Base-by-base conservation (phyloP, 108 stramenopile species). In the Discostella pseudostelligera region DNA sequence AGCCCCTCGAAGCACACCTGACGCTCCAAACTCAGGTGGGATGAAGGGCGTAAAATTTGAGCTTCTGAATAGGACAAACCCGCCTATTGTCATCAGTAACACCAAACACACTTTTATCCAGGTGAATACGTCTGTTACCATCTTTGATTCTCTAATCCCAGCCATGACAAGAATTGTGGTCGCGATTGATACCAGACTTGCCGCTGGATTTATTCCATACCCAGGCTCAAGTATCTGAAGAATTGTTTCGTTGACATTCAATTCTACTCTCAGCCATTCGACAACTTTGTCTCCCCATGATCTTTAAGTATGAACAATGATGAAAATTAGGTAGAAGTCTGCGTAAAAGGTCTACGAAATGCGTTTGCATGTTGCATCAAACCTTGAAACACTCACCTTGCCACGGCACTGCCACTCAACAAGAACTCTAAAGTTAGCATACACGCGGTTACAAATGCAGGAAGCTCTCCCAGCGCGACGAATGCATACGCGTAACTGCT, bases 271-370 rank as follows among this genome's bases (percentile, higher is more conserved):
- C 21, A 84, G 35, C 88, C 91, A 95, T 49, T 79, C 76, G 19
- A 88, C 56, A 20, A 94, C 76, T 72, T 96, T 97, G 57, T 96
- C 92, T 9, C 96, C 96, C 96, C 96, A 97, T 40, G 65, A 78
- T 40, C 83, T 54, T 8, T 73, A 69, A 8, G 70, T 47, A 0
- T 76, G 79, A 14, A 71, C 50, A 11, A 53, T n/a, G n/a, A n/a
- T n/a, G n/a, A 47, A 0, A 64, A 68, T 13, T 79, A n/a, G 9
- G 70, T 56, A 55, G 70, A 80, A 32, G 77, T 65, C 9, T 80
- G 51, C 14, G 75, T 67, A 53, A 76, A 36, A 63, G 64, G 74
- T 10, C 28, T 17, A 11, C 61, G 80, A 17, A 46, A 5, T 3
- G 17, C 16, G 6, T 5, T 46, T 20, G 12, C 12, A 5, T 20